phyloP scores from a whole-genome alignment of 768 basidiomycete genomes.

The Suillus variegatus region DNA sequence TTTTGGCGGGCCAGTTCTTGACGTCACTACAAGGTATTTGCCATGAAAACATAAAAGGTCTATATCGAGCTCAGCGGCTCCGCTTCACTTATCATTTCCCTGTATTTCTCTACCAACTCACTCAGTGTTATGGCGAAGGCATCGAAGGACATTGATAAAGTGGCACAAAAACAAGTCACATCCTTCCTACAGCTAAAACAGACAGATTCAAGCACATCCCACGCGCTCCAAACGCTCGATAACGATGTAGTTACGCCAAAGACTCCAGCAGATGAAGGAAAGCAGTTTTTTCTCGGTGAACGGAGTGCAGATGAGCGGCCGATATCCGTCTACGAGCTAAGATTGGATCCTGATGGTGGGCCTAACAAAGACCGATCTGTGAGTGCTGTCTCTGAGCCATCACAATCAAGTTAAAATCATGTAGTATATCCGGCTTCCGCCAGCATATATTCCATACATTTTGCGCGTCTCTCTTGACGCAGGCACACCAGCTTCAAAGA shows the following conservation, averaged over 20 bases:
- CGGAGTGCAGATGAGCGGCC: slow-evolving; percentile 55
- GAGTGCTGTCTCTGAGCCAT: slow-evolving; percentile 29
- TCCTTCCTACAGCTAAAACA: neutral
- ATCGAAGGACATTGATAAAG: neutral
- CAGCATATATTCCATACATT: slow-evolving; percentile 86
- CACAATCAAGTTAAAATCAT: slow-evolving; percentile 12
- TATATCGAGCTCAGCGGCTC: slow-evolving; percentile 1
- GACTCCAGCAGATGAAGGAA: slow-evolving; percentile 92
- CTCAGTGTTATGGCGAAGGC: slow-evolving; percentile 17
- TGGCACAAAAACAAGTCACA: neutral
- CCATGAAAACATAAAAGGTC: slow-evolving; percentile 2
- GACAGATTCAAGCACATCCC: neutral
- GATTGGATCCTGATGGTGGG: slow-evolving; percentile 87
- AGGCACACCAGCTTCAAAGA: slow-evolving; percentile 86
- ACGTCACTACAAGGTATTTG: neutral
- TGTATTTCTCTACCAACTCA: neutral
- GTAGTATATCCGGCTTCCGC: slow-evolving; percentile 95
- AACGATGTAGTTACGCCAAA: slow-evolving; percentile 57
- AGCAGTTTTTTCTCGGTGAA: slow-evolving; percentile 79
- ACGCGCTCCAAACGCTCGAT: neutral
- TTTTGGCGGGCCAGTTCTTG: neutral
- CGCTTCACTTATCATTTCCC: neutral
- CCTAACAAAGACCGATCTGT: slow-evolving; percentile 86
- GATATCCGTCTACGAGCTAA: slow-evolving; percentile 84
- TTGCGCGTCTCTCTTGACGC: slow-evolving; percentile 90